Conservation (phyloP, 1,284 basidiomycete species). For the Papiliotrema nemorosa region DNA sequence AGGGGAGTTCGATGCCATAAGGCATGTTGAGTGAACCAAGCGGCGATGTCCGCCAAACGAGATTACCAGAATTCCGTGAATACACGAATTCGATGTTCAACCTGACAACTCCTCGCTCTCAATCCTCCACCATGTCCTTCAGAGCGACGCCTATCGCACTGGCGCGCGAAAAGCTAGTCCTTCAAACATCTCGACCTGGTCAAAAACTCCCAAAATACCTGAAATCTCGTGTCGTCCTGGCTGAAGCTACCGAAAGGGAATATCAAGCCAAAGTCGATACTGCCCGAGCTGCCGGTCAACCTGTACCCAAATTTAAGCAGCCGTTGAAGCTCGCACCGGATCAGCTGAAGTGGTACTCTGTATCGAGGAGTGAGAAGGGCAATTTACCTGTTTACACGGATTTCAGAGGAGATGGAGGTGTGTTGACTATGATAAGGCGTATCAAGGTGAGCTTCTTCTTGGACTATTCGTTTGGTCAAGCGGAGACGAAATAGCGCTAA, state of each 20-base stretch:
- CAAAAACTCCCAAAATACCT: not conserved
- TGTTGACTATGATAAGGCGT: not conserved
- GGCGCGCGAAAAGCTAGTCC: too few species aligned
- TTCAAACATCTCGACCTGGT: too few species aligned
- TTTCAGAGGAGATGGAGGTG: not conserved
- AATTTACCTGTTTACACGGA: slow-evolving; percentile 4
- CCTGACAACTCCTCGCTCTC: too few species aligned
- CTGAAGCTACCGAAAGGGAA: not conserved
- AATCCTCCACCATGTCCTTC: too few species aligned
- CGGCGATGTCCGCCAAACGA: too few species aligned
- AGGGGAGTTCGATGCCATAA: too few species aligned
- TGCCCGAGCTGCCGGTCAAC: not conserved
- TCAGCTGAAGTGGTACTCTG: not conserved
- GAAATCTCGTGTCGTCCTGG: not conserved
- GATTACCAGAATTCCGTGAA: too few species aligned
- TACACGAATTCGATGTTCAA: too few species aligned
- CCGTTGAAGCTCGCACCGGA: not conserved
- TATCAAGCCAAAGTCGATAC: not conserved
- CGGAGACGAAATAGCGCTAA: not conserved
- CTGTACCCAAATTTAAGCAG: not conserved
- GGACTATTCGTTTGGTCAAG: not conserved
- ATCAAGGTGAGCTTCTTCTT: slow-evolving; percentile 1
- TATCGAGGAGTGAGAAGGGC: not conserved
- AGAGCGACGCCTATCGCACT: too few species aligned
- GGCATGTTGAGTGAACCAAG: too few species aligned